These are phyloP conservation scores for Geotrichum siamense DNA, from an alignment of 1,139 yeast species.

Conservation along the genomic window DNA sequence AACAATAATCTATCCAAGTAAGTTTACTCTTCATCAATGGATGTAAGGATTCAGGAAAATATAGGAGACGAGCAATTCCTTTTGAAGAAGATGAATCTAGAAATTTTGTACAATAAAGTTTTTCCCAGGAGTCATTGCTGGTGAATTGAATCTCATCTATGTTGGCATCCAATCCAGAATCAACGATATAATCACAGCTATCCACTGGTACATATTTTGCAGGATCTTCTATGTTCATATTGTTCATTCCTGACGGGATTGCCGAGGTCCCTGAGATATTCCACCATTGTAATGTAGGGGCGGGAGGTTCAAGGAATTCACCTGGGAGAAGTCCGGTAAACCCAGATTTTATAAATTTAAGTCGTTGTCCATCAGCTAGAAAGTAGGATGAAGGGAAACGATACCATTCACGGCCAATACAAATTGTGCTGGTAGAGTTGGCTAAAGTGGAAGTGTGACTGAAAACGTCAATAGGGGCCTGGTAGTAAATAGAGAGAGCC, in stretches of 20 bases:
- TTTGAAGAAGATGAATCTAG: conserved; percentile 35
- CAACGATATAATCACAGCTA: conserved; percentile 35
- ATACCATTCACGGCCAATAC: conserved; percentile 93
- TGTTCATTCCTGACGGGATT: conserved; percentile 64
- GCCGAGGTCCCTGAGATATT: conserved; percentile 34
- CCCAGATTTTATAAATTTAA: conserved; percentile 65
- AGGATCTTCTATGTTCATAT: conserved; percentile 45
- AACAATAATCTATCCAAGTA: conserved; percentile 30
- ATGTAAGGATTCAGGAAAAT: conserved; percentile 32
- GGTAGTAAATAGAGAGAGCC: conserved; percentile 33
- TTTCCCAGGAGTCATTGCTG: conserved; percentile 30
- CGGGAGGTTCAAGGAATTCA: conserved; percentile 51
- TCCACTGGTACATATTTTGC: conserved; percentile 25
- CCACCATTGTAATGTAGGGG: conserved; percentile 21
- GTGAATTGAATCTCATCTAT: conserved; percentile 24
- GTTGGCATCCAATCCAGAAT: conserved; percentile 26
- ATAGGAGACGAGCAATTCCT: conserved; percentile 38
- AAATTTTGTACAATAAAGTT: conserved; percentile 33
- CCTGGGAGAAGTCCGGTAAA: conserved; percentile 88
- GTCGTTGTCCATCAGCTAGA: conserved; percentile 52
- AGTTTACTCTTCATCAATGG: conserved; percentile 22
- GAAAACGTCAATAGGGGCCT: conserved; percentile 35
- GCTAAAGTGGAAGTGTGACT: conserved; percentile 7
- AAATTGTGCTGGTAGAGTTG: conserved; percentile 43
- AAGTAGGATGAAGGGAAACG: conserved; percentile 86